Conservation (phyloP, 805 yeast species). For the Candida takata region DNA sequence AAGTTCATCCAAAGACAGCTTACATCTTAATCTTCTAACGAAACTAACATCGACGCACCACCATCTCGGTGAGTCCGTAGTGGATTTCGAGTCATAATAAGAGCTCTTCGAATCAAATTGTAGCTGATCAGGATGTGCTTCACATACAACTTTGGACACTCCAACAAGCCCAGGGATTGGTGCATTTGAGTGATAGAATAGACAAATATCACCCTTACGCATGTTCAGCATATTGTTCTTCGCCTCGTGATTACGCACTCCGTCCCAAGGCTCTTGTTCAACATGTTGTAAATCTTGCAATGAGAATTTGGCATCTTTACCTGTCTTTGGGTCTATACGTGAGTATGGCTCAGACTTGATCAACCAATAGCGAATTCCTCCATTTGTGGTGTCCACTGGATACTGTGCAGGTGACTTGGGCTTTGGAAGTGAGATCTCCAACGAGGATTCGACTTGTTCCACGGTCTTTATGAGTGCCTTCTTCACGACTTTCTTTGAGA, state of each 20-base stretch:
- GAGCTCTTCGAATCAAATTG: constrained; percentile 37
- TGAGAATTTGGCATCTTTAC: constrained; percentile 43
- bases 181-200: constrained; percentile 53
- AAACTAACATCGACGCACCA: constrained; percentile 49
- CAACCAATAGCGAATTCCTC: constrained; percentile 39
- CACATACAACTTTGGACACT: constrained; percentile 29
- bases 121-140: constrained; percentile 32
- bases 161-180: constrained; percentile 51
- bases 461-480: background rate
- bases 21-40: constrained; percentile 34
- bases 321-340: constrained; percentile 40
- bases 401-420: constrained; percentile 30
- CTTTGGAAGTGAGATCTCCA: constrained; percentile 14
- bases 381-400: constrained; percentile 20
- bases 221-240: constrained; percentile 42
- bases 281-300: constrained; percentile 35
- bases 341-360: constrained; percentile 49
- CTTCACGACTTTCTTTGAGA: background rate
- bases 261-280: constrained; percentile 46
- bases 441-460: background rate
- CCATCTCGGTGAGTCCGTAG: constrained; percentile 41
- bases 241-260: constrained; percentile 54
- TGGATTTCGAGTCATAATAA: constrained; percentile 42
- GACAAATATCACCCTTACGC: constrained; percentile 38
- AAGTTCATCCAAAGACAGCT: constrained; percentile 35